These are phyloP conservation scores for Jamesozyma lodderae DNA, from an alignment of 805 yeast species.

Conservation along the genomic window DNA sequence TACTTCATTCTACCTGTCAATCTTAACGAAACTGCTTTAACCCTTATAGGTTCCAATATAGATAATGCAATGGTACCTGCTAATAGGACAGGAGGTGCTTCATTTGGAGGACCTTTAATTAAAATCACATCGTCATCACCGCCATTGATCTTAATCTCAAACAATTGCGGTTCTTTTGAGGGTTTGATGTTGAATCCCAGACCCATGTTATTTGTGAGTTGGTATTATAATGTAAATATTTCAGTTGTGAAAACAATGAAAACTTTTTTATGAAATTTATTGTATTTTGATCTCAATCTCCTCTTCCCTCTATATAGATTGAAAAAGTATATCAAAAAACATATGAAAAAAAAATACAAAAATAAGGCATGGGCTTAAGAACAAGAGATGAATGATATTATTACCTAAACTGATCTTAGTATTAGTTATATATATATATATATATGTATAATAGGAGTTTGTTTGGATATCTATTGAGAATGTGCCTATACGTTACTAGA, in stretches of 20 bases:
- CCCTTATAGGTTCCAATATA: slow-evolving; percentile 61
- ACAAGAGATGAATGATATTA: no score
- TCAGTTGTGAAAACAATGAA: not conserved
- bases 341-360: no score
- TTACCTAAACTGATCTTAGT: no score
- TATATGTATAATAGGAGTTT: no score
- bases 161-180: slow-evolving; percentile 22
- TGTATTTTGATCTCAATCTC: not conserved
- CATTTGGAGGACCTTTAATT: slow-evolving; percentile 66
- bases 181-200: slow-evolving; percentile 22
- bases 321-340: no score
- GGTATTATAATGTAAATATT: not conserved
- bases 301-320: not conserved
- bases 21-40: slow-evolving; percentile 55
- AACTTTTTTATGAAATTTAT: not conserved
- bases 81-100: slow-evolving; percentile 67
- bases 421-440: no score
- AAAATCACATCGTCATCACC: slow-evolving; percentile 71
- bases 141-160: slow-evolving; percentile 52
- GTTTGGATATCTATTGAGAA: no score
- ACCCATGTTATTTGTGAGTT: not conserved
- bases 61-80: slow-evolving; percentile 73
- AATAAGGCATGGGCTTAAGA: no score
- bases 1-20: slow-evolving; percentile 60
- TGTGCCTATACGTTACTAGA: no score